Percentiles rank a stretch among this genome's conserved stretches.
Conservation (phyloP, 257 asterid genomes). For the Penstemon barbatus region DNA sequence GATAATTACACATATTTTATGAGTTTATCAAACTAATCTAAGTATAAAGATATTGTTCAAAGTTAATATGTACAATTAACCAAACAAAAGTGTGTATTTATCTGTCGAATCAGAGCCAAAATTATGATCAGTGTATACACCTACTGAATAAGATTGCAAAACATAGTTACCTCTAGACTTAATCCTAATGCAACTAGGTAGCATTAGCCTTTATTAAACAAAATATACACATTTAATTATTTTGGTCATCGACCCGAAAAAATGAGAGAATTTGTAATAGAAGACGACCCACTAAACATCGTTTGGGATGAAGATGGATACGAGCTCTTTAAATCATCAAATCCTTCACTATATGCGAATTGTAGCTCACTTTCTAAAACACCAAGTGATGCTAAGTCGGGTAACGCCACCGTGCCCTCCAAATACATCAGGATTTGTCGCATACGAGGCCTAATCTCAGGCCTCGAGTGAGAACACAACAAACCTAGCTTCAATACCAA, state of each 20-base stretch:
- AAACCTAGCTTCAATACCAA: constrained; percentile 58
- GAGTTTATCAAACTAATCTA: no score
- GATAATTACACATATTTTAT: no score
- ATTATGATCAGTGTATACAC: no score
- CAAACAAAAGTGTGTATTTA: no score
- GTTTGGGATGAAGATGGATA: constrained; percentile 30
- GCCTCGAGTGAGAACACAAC: constrained; percentile 48
- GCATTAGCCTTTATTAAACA: no score
- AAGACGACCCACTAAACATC: constrained; percentile 26
- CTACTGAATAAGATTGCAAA: no score
- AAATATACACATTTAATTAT: neutral
- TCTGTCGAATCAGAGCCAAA: no score
- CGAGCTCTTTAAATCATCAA: constrained; percentile 42
- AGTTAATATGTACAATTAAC: no score
- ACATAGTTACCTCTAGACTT: no score
- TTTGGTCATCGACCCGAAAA: constrained; percentile 46
- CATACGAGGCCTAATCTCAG: constrained; percentile 52
- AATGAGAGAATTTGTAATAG: constrained; percentile 36
- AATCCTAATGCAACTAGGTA: no score
- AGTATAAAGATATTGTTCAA: no score
- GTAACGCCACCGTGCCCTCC: constrained; percentile 45
- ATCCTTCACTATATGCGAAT: constrained; percentile 31
- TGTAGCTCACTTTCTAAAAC: constrained; percentile 27
- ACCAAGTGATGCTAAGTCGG: constrained; percentile 42
- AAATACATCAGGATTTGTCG: constrained; percentile 44